Evolutionary conservation across 1,139 yeast species (phyloP).

Genomic region (Candida labiduridarum): DNA sequence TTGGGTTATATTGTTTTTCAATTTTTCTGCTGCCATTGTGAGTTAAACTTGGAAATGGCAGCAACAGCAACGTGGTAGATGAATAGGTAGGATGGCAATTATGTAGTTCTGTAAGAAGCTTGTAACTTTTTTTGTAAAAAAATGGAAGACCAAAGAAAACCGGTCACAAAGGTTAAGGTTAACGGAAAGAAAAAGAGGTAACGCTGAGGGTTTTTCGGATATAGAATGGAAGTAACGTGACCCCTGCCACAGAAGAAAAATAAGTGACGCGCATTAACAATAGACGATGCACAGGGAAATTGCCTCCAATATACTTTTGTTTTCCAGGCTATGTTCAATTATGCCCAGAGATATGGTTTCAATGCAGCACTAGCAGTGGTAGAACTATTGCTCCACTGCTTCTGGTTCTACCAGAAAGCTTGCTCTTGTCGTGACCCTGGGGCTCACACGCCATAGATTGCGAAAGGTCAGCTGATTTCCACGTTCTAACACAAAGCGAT

Average conservation of each 20-base stretch:
- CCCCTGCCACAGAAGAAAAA: neutral
- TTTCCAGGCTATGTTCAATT: too few relatives aligned
- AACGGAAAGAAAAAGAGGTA: neutral
- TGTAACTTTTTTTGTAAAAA: neutral
- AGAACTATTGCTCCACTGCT: too few relatives aligned
- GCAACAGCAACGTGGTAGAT: neutral
- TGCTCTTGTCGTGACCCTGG: too few relatives aligned
- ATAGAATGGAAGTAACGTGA: conserved; percentile 1
- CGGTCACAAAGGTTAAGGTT: neutral
- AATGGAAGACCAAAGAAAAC: neutral
- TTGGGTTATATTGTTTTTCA: conserved; percentile 13
- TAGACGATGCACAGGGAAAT: neutral
- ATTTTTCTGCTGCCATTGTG: conserved; percentile 15
- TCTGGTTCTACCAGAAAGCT: too few relatives aligned
- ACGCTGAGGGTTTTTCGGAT: neutral
- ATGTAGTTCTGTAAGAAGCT: too few relatives aligned
- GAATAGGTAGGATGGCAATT: neutral
- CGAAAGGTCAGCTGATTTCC: too few relatives aligned
- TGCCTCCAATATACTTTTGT: too few relatives aligned
- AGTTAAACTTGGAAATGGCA: neutral
- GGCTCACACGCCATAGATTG: too few relatives aligned
- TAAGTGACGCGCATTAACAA: neutral
- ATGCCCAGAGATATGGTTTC: too few relatives aligned
- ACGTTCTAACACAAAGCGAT: too few relatives aligned
- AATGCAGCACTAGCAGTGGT: too few relatives aligned